Evolutionary conservation across 2,329 filamentous ascomycete species (phyloP).

Genomic region (Colletotrichum sidae): DNA sequence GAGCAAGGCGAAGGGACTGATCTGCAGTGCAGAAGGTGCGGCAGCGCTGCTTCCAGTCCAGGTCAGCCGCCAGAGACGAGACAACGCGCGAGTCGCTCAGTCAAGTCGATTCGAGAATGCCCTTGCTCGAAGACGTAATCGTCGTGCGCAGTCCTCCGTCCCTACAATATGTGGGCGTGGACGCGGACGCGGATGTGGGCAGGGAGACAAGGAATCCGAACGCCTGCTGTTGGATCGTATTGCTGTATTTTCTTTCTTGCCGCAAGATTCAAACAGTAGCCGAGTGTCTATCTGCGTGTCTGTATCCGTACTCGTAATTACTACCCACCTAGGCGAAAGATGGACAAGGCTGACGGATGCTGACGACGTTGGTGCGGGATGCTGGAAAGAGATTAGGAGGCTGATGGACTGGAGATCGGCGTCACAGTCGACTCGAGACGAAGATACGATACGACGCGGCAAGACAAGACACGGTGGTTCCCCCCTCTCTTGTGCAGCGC

Average conservation of each 20-base stretch:
- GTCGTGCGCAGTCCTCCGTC: neutral
- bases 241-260: no score
- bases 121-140: neutral
- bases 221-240: no score
- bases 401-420: constrained; percentile 4
- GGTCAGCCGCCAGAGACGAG: constrained; percentile 26
- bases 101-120: neutral
- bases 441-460: neutral
- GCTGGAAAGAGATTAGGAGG: neutral
- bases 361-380: neutral
- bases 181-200: no score
- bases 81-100: constrained; percentile 30
- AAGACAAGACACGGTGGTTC: constrained; percentile 5
- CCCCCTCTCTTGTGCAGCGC: constrained; percentile 33
- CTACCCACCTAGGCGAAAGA: no score
- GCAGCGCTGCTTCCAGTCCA: neutral
- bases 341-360: neutral
- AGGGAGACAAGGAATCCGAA: no score
- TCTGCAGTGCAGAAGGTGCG: constrained; percentile 28
- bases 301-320: no score
- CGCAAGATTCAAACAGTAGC: no score
- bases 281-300: no score
- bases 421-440: constrained; percentile 9
- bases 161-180: neutral
- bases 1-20: constrained; percentile 7